A percentile compares a stretch with the other conserved stretches of the same genome.
Conservation (phyloP, 495 filamentous ascomycete genomes). For the Aspergillus mulundensis region DNA sequence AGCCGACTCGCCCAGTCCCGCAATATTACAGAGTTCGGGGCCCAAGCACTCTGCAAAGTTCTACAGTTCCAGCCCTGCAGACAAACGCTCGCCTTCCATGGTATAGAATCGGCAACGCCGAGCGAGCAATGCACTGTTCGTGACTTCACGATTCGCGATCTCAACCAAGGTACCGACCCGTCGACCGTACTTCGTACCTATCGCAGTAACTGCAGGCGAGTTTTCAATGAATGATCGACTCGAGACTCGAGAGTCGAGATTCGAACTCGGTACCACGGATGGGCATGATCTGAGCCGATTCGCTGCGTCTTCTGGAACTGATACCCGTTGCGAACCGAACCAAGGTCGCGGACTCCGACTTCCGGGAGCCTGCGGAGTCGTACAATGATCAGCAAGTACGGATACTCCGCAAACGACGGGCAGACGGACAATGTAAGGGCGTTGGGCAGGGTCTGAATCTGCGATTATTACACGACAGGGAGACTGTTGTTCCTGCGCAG, state of each 20-base stretch:
- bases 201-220: background rate
- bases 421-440: conserved; percentile 5
- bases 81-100: background rate
- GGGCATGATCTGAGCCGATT: background rate
- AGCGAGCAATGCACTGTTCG: background rate
- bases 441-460: background rate
- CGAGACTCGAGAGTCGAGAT: conserved; percentile 5
- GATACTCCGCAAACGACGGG: background rate
- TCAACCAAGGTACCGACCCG: background rate
- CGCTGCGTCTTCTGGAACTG: conserved; percentile 3
- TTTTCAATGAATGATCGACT: background rate
- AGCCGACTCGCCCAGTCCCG: background rate
- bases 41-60: background rate
- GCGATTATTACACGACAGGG: conserved; percentile 1
- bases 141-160: background rate
- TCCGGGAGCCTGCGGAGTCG: background rate
- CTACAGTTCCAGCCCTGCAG: background rate
- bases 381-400: background rate
- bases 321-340: conserved; percentile 15
- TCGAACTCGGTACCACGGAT: background rate
- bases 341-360: conserved; percentile 6
- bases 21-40: background rate
- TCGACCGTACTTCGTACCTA: too few relatives aligned
- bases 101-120: background rate
- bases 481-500: background rate